Evolutionary conservation across 805 yeast genomes (phyloP).

Genomic region (Lipomyces kockii): DNA sequence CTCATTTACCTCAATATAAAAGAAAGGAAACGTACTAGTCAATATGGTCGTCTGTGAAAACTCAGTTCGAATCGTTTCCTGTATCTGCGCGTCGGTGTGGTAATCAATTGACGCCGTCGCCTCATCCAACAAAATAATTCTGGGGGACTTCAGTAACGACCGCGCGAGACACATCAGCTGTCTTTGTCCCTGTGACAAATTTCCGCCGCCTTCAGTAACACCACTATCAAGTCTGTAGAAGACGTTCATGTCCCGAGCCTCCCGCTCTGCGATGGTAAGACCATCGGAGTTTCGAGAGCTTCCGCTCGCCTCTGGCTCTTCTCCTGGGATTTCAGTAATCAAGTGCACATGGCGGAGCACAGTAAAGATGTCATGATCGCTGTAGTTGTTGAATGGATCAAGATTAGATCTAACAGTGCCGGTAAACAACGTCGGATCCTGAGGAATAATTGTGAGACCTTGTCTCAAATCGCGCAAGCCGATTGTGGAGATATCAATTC

Average conservation of each 20-base stretch:
- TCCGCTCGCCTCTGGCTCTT: constrained; percentile 7
- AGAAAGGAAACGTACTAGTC: constrained; percentile 50
- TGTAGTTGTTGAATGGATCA: constrained; percentile 67
- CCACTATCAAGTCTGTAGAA: constrained; percentile 32
- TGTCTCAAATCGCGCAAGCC: constrained; percentile 69
- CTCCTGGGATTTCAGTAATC: constrained; percentile 27
- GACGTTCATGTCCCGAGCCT: constrained; percentile 32
- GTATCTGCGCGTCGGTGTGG: constrained; percentile 80
- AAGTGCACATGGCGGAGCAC: constrained; percentile 50
- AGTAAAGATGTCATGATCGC: constrained; percentile 67
- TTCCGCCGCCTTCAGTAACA: constrained; percentile 75
- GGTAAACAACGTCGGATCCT: constrained; percentile 77
- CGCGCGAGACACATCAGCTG: constrained; percentile 83
- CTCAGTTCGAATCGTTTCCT: constrained; percentile 68
- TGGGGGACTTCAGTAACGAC: constrained; percentile 72
- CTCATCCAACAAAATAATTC: constrained; percentile 76
- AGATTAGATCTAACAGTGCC: constrained; percentile 72
- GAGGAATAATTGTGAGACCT: constrained; percentile 74
- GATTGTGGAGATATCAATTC: constrained; percentile 61
- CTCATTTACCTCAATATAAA: neutral
- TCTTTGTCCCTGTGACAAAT: constrained; percentile 84
- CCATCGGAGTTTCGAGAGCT: neutral
- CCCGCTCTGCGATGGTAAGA: constrained; percentile 16
- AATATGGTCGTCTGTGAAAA: constrained; percentile 72
- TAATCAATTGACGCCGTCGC: constrained; percentile 75